Evolutionary conservation across 2,329 filamentous ascomycete genomes (phyloP).

Genomic region (Volutella citrinella): DNA sequence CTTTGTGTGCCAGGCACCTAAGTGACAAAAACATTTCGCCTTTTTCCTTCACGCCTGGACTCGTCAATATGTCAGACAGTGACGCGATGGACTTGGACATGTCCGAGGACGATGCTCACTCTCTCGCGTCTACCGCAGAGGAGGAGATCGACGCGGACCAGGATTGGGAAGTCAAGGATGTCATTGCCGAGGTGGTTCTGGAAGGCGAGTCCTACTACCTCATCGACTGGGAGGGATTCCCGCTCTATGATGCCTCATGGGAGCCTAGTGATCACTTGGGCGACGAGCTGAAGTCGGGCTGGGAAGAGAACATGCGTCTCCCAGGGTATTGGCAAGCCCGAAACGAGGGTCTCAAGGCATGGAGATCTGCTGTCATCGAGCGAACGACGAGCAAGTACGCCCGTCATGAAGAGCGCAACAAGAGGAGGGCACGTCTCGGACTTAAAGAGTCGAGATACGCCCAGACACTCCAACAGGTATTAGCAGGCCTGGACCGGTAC

Average conservation of each 20-base stretch:
- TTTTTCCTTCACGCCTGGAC: too few species aligned
- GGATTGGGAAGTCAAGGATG: slow-evolving; percentile 49
- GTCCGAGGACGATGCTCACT: slow-evolving; percentile 26
- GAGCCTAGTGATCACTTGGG: slow-evolving; percentile 46
- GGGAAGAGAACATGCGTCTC: slow-evolving; percentile 40
- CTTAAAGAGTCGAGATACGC: slow-evolving; percentile 23
- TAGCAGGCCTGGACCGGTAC: slow-evolving; percentile 13
- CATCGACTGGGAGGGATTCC: slow-evolving; percentile 36
- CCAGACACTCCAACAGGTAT: slow-evolving; percentile 18
- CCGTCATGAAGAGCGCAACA: slow-evolving; percentile 44
- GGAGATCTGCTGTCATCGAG: slow-evolving; percentile 30
- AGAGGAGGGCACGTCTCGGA: slow-evolving; percentile 38
- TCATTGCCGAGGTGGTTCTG: slow-evolving; percentile 45
- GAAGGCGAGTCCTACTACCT: slow-evolving; percentile 29
- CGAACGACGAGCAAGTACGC: slow-evolving; percentile 27
- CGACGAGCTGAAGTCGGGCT: slow-evolving; percentile 36
- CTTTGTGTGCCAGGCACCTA: too few species aligned
- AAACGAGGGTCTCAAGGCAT: slow-evolving; percentile 38
- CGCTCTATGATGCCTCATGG: slow-evolving; percentile 42
- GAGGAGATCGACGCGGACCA: slow-evolving; percentile 35
- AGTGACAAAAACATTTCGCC: too few species aligned
- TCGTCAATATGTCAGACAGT: too few species aligned
- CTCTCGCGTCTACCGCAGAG: slow-evolving; percentile 32
- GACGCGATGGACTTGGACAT: slow-evolving; percentile 4
- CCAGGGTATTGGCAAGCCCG: slow-evolving; percentile 29